phyloP scores from a whole-genome alignment of 257 asterid genomes.

The Solanum medicagineum region DNA sequence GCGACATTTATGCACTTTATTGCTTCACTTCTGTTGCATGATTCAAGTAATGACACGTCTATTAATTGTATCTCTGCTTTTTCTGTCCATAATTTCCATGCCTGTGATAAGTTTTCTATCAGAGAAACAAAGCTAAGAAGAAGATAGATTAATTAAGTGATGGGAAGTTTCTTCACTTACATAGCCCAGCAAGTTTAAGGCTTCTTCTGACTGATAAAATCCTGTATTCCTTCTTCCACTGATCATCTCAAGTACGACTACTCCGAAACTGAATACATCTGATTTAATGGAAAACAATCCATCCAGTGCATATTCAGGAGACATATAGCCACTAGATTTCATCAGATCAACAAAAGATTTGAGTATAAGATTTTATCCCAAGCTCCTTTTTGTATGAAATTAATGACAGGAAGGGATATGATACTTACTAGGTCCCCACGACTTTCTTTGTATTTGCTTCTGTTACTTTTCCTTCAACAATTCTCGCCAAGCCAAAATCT shows the following conservation, averaged over 20 bases:
- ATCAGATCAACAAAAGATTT: background rate
- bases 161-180: constrained; percentile 7
- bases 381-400: background rate
- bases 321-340: constrained; percentile 9
- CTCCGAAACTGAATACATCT: constrained; percentile 19
- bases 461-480: background rate
- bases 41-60: background rate
- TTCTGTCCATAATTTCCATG: constrained; percentile 17
- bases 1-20: constrained; percentile 7
- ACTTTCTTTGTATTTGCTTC: background rate
- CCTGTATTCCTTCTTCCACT: constrained; percentile 11
- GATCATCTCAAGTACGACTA: constrained; percentile 13
- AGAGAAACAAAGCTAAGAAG: no score
- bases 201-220: constrained; percentile 6
- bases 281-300: constrained; percentile 12
- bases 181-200: constrained; percentile 12
- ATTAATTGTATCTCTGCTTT: background rate
- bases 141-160: background rate
- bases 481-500: constrained; percentile 6
- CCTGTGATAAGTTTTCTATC: background rate
- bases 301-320: constrained; percentile 12
- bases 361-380: background rate
- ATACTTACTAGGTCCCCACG: background rate
- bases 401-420: background rate
- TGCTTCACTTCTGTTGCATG: background rate